Evolutionary conservation across 1,284 basidiomycete species (phyloP), one percentile per base, ranked within the genome.

Genomic region (Testicularia cyperi): DNA sequence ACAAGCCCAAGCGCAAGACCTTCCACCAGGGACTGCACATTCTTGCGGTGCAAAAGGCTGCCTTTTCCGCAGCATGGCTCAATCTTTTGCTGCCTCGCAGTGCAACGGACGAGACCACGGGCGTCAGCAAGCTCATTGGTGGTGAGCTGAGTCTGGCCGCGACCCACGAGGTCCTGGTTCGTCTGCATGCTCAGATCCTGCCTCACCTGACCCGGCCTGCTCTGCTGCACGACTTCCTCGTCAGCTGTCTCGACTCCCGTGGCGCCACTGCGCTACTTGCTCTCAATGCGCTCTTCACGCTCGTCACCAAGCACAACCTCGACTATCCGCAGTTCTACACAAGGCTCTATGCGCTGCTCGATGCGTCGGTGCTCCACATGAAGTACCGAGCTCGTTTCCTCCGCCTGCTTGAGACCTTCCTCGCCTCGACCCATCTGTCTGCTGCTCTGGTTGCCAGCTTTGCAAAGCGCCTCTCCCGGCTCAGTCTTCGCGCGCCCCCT

Each of bases 321-420:
- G 92, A 97, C 75, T 97, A 95, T 72, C 94, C 95, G 4, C 86
- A 85, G 8, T 97, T 99, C 79, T 99, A 96, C 80, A 88, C 86
- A 4, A 84, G 87, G n/a, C 82, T 99, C 3, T 98, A 98, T 70
- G 83, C 84, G 1, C 88, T 97, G 72, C 82, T 98, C 10, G 70
- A 70, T 28, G 68, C 70, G 1, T 84, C 91, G 21, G 83, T 96
- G 3, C 82, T 99, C 18, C 94, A 98, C 74, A 83, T 90, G 52
- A 91, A 89, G 71, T 88, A 96, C 74, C 84, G 94, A 10, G 87
- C 94, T 1, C 84, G 94, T 25, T 98, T 98, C 80, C 92, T 99
- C 83, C 84, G 94, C 28, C 81, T 98, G 61, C 84, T 88, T 1
- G 91, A 96, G 56, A 79, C 88, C 2, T 98, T 97, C 80, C 80